Percentiles rank a stretch among this genome's conserved stretches.
Evolutionary conservation across 495 filamentous ascomycete genomes (phyloP).

Genomic region (Cetradonia linearis): DNA sequence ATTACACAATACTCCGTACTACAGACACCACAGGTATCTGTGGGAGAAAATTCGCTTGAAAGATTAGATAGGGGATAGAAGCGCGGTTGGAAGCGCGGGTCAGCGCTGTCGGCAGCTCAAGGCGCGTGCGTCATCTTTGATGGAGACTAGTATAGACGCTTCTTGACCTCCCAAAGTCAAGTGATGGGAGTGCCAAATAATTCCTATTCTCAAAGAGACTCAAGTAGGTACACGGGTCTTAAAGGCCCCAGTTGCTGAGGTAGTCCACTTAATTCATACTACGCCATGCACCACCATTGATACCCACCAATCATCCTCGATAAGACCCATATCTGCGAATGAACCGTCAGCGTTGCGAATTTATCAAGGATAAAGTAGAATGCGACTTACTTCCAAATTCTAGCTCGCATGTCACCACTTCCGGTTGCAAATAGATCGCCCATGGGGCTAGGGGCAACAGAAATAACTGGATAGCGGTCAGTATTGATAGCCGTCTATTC

Average conservation of each 20-base stretch:
- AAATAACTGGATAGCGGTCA: constrained; percentile 51
- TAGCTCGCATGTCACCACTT: constrained; percentile 80
- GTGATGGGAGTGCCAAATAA: not conserved
- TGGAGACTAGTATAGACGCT: not conserved
- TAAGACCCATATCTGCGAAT: constrained; percentile 10
- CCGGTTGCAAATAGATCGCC: constrained; percentile 77
- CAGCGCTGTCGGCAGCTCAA: not conserved
- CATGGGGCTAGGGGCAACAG: constrained; percentile 73
- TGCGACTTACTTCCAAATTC: constrained; percentile 72
- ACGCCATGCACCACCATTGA: not conserved
- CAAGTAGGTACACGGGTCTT: not conserved
- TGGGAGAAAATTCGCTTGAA: constrained; percentile 11
- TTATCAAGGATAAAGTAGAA: not conserved
- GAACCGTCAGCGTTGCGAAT: not conserved
- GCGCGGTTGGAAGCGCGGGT: not conserved
- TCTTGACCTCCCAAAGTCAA: not conserved
- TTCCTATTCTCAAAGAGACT: not conserved
- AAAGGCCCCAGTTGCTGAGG: not conserved
- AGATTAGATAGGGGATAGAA: constrained; percentile 8
- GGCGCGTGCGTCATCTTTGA: not conserved
- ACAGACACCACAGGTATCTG: not conserved
- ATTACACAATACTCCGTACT: constrained; percentile 2
- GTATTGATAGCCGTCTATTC: not conserved
- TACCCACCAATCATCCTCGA: not conserved
- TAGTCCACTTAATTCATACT: constrained; percentile 1